Base-by-base conservation (phyloP, 2,329 filamentous ascomycete genomes). In the Fusarium anthophilum region DNA sequence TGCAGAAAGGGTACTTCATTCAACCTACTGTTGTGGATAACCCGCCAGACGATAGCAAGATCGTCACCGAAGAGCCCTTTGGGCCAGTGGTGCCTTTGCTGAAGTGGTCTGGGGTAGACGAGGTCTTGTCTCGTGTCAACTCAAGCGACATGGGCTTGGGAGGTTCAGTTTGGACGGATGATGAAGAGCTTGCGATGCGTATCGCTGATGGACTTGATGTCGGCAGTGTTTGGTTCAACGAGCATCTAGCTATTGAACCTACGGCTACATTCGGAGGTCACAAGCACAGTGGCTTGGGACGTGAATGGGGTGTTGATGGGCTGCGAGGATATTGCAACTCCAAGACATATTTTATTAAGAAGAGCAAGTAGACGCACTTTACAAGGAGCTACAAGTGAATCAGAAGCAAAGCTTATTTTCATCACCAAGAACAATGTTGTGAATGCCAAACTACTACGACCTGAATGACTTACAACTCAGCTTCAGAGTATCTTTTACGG, bases 221-320 rank as follows among this genome's bases (percentile, higher is more conserved):
- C 15, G 68, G 68, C 3, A 70, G 59, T 38, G 59, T 70, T 18
- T 70, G 68, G 68, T 28, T 69, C 3, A 70, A 68, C 20, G 53
- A 50, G 15, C 68, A 70, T 22, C 18, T 70, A 15, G 59, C 24
- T 7, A 48, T 68, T 7, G 54, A 60, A 8, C 64, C 68, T 15
- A 64, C 37, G 4, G 64, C 55, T 24, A 39, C 59, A 4, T 70
- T 70, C 15, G 64, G 64, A 10, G 68, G 68, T n/a, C 68, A 70
- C n/a, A 70, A 70, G 20, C 47, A 61, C 43, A 70, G 64, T 35
- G 68, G 68, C 8, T 56, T 70, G 12, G 68, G 68, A 2, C 26
- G 41, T 7, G 59, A 70, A 22, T 69, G 64, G 64, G 68, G 68
- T 12, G n/a, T 61, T 10, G 56, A 56, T 57, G 66, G 66, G 5